phyloP scores from a whole-genome alignment of 1,139 yeast species.

The Taphrina wiesneri region DNA sequence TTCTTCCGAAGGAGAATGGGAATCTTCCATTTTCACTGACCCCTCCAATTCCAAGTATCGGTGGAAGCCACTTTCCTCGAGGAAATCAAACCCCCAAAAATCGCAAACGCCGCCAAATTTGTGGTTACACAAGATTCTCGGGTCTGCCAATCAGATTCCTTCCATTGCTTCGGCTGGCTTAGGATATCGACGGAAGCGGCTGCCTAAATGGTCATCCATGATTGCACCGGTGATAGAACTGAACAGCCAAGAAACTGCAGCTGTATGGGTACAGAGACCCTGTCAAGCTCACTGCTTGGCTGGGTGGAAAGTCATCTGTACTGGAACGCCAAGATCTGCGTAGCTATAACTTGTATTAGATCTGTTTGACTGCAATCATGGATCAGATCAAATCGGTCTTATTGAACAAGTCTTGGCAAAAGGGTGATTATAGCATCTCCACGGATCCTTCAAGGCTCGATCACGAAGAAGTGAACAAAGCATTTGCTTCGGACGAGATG shows the following conservation, averaged over 20 bases:
- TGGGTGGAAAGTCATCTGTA: too few relatives aligned
- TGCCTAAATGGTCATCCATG: too few relatives aligned
- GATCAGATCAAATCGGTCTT: background rate
- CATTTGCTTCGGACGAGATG: constrained; percentile 1
- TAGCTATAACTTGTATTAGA: too few relatives aligned
- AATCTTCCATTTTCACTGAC: background rate
- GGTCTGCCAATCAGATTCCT: background rate
- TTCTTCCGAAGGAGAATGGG: background rate
- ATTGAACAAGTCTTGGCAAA: background rate
- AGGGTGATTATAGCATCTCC: background rate
- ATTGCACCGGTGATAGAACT: too few relatives aligned
- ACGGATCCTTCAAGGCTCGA: background rate
- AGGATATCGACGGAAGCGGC: background rate
- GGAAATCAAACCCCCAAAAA: background rate
- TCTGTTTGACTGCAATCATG: background rate
- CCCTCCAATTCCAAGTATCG: too few relatives aligned
- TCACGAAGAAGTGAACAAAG: background rate
- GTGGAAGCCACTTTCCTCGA: background rate
- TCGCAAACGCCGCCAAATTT: background rate
- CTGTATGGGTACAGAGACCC: too few relatives aligned
- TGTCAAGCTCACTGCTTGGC: too few relatives aligned
- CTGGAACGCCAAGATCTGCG: too few relatives aligned
- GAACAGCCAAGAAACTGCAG: too few relatives aligned
- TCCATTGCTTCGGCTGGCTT: background rate
- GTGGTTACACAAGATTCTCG: background rate